Evolutionary conservation across 2,329 filamentous ascomycete genomes (phyloP), one percentile per base, ranked within the genome.

Genomic region (Fusarium drepaniforme): DNA sequence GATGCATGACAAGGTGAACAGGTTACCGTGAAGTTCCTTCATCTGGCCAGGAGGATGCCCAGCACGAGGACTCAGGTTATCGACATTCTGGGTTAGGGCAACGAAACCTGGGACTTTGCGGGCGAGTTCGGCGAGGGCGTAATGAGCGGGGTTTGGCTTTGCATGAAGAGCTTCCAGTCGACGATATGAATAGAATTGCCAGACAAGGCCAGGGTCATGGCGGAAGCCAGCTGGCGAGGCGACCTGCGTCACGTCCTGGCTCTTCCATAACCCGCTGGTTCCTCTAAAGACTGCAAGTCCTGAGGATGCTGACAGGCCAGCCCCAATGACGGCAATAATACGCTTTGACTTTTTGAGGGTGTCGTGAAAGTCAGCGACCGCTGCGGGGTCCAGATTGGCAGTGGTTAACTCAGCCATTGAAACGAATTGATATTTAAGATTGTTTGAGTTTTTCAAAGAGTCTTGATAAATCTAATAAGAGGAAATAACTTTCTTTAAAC

Each of bases 1-100:
- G 15, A 58, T 35, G 33, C 53, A 58, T 58, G 53, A 9, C 53
- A 58, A 23, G n/a, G 53, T 58, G 15, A 58, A 58, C 2, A 58
- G n/a, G 53, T 58, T 58, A n/a, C 53, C 53, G 9, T 58, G 53
- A n/a, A 58, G 53, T 25, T 58, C 53, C 53, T 23, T 58, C 33
- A 58, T 37, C 53, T 58, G 53, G 4, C 30, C 33, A 12, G 53
- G 53, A 3, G 53, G 53, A 18, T 58, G 53, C 0, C 53, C 53
- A 2, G 53, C 53, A 16, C 53, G 53, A 11, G 53, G 53, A 8
- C 53, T 58, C 1, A 58, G 53, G 53, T 58, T 58, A 9, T 58
- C 53, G 33, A 58, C 53, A 58, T 58, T 58, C 33, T 58, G 53
- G 2, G 53, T 58, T n/a, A 58, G 30, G 33, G 53, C 53, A 37